Evolutionary conservation across 139 green algal species (phyloP), one percentile per base, ranked within the genome.

Genomic region (Chlamydomonas sp.): DNA sequence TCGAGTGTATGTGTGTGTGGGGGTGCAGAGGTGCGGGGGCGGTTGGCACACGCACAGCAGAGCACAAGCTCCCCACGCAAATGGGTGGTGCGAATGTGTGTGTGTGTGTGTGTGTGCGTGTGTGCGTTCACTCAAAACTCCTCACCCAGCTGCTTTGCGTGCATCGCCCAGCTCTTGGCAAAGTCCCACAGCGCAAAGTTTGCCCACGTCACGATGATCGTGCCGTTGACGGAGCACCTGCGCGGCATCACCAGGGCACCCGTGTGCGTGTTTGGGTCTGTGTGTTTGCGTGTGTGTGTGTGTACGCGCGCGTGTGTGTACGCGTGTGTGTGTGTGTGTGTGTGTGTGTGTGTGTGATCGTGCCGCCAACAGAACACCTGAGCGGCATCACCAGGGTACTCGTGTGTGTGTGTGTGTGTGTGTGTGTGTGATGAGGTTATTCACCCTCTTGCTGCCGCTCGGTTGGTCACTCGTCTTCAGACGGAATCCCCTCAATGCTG

Each of bases 111-210:
- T n/a, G n/a, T n/a, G n/a, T n/a, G n/a, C n/a, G n/a, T n/a, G n/a
- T n/a, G n/a, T n/a, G n/a, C n/a, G n/a, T n/a, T n/a, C n/a, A n/a
- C n/a, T n/a, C n/a, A n/a, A n/a, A n/a, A n/a, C n/a, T 63, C 57
- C 72, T 64, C 65, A 78, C 75, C 75, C 13, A 70, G 36, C n/a
- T 68, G 26, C 2, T 76, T 66, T 8, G 92, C 65, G 67, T 96
- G 91, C 30, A 72, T 34, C 13, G 92, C 80, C 89, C 89, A 97
- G 54, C 89, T 94, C 43, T 83, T 59, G 5, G 90, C 88, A 79
- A 97, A 97, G 70, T 97, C 91, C n/a, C 80, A 76, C 67, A 95
- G 92, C 62, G 91, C 86, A 37, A 81, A 85, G 65, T 97, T 96
- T 47, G 91, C 90, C 85, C 48, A 73, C 10, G 89, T 94, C 37